A percentile compares a stretch with the other conserved stretches of the same genome.
Evolutionary conservation across 75 land plant genomes (phyloP).

Genomic region (Adiantum capillusveneris): DNA sequence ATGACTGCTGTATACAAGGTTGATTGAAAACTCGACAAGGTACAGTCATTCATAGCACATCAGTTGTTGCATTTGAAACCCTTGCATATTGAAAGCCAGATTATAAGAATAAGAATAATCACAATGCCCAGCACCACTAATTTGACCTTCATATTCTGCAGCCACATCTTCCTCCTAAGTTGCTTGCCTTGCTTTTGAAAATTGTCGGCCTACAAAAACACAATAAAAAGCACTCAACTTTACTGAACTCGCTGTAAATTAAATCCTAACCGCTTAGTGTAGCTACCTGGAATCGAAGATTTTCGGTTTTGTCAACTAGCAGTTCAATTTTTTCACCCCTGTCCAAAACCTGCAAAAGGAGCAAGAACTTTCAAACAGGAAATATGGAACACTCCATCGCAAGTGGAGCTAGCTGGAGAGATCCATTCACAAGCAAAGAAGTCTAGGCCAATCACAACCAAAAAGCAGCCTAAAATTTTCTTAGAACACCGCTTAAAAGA

Average conservation of each 20-base stretch:
- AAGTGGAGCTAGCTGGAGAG: too few relatives aligned
- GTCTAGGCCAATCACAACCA: too few relatives aligned
- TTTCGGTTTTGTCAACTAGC: slow-evolving; percentile 77
- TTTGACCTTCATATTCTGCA: slow-evolving; percentile 65
- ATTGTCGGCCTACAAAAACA: slow-evolving; percentile 44
- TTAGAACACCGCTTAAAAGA: too few relatives aligned
- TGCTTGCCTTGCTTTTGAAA: slow-evolving; percentile 49
- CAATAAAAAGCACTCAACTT: not conserved
- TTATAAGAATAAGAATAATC: slow-evolving; percentile 48
- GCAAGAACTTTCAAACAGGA: too few relatives aligned
- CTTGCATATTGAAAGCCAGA: slow-evolving; percentile 48
- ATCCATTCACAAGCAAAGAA: too few relatives aligned
- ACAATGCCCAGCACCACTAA: slow-evolving; percentile 53
- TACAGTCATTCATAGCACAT: too few relatives aligned
- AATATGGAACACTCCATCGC: too few relatives aligned
- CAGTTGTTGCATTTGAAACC: slow-evolving; percentile 45
- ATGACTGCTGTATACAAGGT: too few relatives aligned
- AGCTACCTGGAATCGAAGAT: slow-evolving; percentile 81
- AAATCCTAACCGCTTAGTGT: too few relatives aligned
- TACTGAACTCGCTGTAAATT: too few relatives aligned
- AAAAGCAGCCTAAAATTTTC: too few relatives aligned
- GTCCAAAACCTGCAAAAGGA: slow-evolving; percentile 46
- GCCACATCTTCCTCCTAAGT: slow-evolving; percentile 59
- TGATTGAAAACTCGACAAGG: too few relatives aligned
- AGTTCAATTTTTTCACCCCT: slow-evolving; percentile 82